Base-by-base conservation (phyloP, 257 asterid genomes). In the Solanum clarkiae region DNA sequence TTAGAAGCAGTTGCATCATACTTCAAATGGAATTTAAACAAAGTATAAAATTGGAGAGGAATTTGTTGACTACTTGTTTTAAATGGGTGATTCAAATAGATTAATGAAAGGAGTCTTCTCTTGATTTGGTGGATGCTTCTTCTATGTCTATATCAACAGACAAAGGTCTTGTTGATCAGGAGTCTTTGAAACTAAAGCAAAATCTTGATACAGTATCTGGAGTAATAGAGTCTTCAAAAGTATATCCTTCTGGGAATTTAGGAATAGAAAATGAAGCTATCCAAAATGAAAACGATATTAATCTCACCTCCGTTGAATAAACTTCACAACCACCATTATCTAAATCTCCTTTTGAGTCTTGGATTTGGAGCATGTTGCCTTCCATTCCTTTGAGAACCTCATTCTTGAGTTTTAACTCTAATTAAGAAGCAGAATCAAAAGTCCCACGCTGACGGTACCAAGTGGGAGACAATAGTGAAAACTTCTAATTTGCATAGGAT, bases 301-400 rank as follows among this genome's bases (percentile, higher is more conserved):
- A 85, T 69, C 60, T 77, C 84, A 88, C 88, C 42, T 55, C 80
- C 72, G 66, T 85, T 81, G 91, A 87, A 81, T 93, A 98, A 68
- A 93, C 94, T 20, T 75, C 90, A 49, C 92, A 93, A 49, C 98
- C 98, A 26, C 98, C 99, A n/a, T 88, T 97, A 72, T 98, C 98
- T 65, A 97, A 93, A 86, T 95, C 98, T n/a, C 98, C 98, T 3
- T 92, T 98, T 1, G 98, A 97, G 88, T 93, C 98, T 84, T 97
- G 99, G 99, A 98, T 97, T 11, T 94, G 98, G 98, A 89, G 89
- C 42, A 87, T 91, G 0, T 88, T 93, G 88, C 98, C 98, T 71
- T 92, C 98, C 3, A 90, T 92, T 66, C 68, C 91, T 53, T 40
- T 93, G 87, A 92, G 92, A 44, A 92, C 91, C 80, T 94, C 94